phyloP scores from a whole-genome alignment of 371 early-diverging fungal genomes.

The Rhizopus microsporus region DNA sequence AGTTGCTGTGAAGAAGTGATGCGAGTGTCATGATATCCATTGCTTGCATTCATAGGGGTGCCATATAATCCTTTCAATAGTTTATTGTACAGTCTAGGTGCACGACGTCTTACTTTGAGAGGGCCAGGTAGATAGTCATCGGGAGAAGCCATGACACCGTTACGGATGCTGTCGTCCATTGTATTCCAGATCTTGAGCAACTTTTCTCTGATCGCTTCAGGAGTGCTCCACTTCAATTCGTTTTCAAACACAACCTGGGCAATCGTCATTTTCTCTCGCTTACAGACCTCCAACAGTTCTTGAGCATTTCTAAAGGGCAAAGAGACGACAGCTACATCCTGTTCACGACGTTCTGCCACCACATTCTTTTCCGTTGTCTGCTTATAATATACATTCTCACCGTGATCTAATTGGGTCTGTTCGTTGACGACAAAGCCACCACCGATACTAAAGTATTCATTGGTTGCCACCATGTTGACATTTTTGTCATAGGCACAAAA shows the following conservation, averaged over 20 bases:
- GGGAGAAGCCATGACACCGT: constrained; percentile 59
- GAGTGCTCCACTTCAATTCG: constrained; percentile 87
- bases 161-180: constrained; percentile 91
- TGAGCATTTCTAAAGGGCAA: constrained; percentile 85
- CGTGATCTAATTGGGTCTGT: constrained; percentile 79
- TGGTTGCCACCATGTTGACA: constrained; percentile 84
- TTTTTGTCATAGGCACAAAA: constrained; percentile 83
- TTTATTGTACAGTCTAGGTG: constrained; percentile 85
- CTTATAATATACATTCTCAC: constrained; percentile 87
- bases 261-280: constrained; percentile 83
- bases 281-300: constrained; percentile 79
- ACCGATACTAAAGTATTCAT: constrained; percentile 94
- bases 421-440: constrained; percentile 97
- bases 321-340: constrained; percentile 79
- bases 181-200: constrained; percentile 88
- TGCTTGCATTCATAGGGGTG: constrained; percentile 26
- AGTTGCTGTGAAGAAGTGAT: constrained; percentile 16
- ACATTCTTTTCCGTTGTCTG: constrained; percentile 35
- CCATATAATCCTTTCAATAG: constrained; percentile 79
- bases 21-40: constrained; percentile 30
- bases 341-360: constrained; percentile 55
- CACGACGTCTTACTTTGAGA: constrained; percentile 84
- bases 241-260: constrained; percentile 96
- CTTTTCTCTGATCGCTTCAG: constrained; percentile 74
- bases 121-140: constrained; percentile 76